Conservation (phyloP, 768 basidiomycete genomes). For the Candolleomyces aberdarensis region DNA sequence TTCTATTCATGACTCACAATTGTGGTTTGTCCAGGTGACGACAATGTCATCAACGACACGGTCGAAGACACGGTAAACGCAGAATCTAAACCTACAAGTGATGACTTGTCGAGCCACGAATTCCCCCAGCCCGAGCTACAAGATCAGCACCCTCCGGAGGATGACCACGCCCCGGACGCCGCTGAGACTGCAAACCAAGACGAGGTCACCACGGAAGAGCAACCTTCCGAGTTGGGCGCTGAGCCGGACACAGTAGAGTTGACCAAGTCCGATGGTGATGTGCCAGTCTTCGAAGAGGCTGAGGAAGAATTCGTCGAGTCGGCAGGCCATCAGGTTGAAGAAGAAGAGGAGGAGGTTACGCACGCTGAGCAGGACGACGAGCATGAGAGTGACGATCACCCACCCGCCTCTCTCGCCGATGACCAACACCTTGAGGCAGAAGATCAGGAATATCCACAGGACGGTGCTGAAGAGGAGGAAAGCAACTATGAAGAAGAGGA, state of each 20-base stretch:
- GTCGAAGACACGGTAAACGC: background rate
- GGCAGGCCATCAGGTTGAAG: slow-evolving; percentile 1
- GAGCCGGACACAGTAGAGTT: no score
- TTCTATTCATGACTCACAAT: no score
- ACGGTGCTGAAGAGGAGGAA: slow-evolving; percentile 6
- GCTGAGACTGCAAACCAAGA: slow-evolving; percentile 1
- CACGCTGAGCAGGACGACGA: slow-evolving; percentile 8
- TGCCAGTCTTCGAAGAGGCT: no score
- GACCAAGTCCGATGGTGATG: no score
- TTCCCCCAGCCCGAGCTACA: slow-evolving; percentile 9
- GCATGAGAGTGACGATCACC: slow-evolving; percentile 1
- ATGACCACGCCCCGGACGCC: background rate
- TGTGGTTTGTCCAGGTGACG: background rate
- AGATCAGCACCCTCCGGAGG: background rate
- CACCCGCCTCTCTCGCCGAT: slow-evolving; percentile 10
- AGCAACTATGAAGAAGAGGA: slow-evolving; percentile 6
- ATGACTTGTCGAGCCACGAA: slow-evolving; percentile 1
- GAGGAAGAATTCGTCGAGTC: background rate
- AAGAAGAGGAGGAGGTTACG: slow-evolving; percentile 1
- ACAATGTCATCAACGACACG: background rate
- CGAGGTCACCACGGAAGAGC: no score
- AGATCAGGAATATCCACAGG: slow-evolving; percentile 8
- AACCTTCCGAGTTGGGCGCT: no score
- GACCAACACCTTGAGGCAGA: slow-evolving; percentile 1
- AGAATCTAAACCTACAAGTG: background rate